Conservation (phyloP, 73 alveolate species). For the Symbiodinium natans region DNA sequence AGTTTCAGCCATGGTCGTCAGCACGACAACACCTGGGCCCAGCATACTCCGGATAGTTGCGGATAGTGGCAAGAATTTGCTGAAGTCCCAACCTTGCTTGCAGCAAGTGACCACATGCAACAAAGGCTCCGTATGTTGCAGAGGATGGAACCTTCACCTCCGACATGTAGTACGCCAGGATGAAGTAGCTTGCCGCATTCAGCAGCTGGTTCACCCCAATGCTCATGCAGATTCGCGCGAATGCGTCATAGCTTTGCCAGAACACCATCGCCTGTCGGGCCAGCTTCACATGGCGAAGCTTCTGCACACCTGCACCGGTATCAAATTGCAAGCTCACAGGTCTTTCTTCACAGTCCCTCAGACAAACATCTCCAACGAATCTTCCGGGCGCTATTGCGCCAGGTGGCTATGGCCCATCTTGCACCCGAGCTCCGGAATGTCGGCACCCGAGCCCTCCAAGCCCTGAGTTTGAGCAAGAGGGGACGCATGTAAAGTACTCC, state of each 20-base stretch:
- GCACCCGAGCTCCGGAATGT: slow-evolving; percentile 64
- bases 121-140: slow-evolving; percentile 52
- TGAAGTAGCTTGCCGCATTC: slow-evolving; percentile 63
- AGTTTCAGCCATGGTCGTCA: slow-evolving; percentile 79
- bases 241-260: slow-evolving; percentile 91
- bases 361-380: neutral
- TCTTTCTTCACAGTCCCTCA: neutral
- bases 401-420: slow-evolving; percentile 54
- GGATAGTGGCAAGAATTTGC: neutral
- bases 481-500: no score
- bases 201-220: slow-evolving; percentile 93
- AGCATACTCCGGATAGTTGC: neutral
- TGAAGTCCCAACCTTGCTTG: no score
- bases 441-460: slow-evolving; percentile 44
- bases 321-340: neutral
- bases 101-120: neutral
- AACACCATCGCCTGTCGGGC: slow-evolving; percentile 87
- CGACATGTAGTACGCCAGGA: slow-evolving; percentile 89
- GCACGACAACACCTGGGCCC: slow-evolving; percentile 33
- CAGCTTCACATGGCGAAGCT: slow-evolving; percentile 88
- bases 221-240: slow-evolving; percentile 92
- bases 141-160: slow-evolving; percentile 87
- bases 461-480: neutral
- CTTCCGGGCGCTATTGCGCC: neutral
- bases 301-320: slow-evolving; percentile 40